phyloP scores from a whole-genome alignment of 2,329 filamentous ascomycete genomes.

The Pseudopithomyces maydicus region DNA sequence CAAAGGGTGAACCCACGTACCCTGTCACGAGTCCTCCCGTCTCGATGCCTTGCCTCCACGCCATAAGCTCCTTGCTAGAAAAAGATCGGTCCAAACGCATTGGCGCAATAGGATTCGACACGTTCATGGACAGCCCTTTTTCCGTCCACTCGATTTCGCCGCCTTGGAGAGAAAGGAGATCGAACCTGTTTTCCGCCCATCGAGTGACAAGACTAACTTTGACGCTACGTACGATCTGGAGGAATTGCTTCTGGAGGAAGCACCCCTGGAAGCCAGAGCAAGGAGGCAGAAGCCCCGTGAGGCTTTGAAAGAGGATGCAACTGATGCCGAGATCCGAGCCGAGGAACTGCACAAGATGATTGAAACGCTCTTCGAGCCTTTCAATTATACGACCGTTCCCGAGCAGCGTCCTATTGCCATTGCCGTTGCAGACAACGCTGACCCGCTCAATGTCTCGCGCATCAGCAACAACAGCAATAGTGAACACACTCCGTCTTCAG shows the following conservation, averaged over 20 bases:
- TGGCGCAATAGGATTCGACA: conserved; percentile 80
- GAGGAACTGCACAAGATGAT: conserved; percentile 95
- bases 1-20: conserved; percentile 80
- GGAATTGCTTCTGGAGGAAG: conserved; percentile 90
- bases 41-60: conserved; percentile 83
- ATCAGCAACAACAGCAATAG: conserved; percentile 42
- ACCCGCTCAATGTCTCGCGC: conserved; percentile 35
- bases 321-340: conserved; percentile 90
- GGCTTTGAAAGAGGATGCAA: conserved; percentile 89
- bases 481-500: conserved; percentile 38
- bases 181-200: conserved; percentile 88
- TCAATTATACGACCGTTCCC: conserved; percentile 87
- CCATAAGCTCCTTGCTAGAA: conserved; percentile 82
- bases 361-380: conserved; percentile 89
- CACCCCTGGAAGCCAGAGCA: conserved; percentile 88
- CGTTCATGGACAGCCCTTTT: conserved; percentile 90
- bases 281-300: conserved; percentile 93
- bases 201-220: conserved; percentile 98
- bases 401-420: conserved; percentile 65
- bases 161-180: conserved; percentile 85
- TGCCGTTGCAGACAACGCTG: conserved; percentile 33
- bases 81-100: conserved; percentile 80
- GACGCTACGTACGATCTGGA: conserved; percentile 98
- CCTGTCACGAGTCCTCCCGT: conserved; percentile 93
- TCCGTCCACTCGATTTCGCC: conserved; percentile 81